Percentiles rank a stretch among this genome's conserved stretches.
phyloP scores from a whole-genome alignment of 2,329 filamentous ascomycete genomes.

The Fusarium aywerte region DNA sequence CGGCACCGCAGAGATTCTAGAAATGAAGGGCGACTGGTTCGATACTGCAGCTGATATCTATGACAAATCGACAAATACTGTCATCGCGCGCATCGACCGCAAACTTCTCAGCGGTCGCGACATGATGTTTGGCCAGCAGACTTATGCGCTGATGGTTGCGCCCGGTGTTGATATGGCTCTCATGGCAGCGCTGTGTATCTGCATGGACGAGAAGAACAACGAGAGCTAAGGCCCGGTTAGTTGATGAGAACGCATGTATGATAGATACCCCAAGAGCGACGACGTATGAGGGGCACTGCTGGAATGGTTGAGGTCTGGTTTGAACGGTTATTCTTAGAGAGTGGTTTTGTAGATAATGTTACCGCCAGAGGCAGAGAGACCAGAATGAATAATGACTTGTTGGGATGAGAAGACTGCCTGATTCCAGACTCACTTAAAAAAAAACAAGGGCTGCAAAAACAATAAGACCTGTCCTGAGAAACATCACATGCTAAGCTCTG shows the following conservation, averaged over 20 bases:
- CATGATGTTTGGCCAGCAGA: slow-evolving; percentile 70
- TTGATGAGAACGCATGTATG: background rate
- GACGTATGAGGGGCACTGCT: background rate
- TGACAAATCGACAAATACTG: slow-evolving; percentile 59
- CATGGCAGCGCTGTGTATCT: slow-evolving; percentile 74
- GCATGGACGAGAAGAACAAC: slow-evolving; percentile 72
- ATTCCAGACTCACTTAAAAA: too few species aligned
- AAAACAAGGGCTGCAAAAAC: too few species aligned
- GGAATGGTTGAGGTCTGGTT: background rate
- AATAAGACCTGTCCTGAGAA: too few species aligned
- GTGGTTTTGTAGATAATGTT: background rate
- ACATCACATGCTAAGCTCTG: too few species aligned
- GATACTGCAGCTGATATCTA: slow-evolving; percentile 68
- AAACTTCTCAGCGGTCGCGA: slow-evolving; percentile 68
- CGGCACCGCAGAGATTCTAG: slow-evolving; percentile 58
- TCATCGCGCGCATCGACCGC: slow-evolving; percentile 69
- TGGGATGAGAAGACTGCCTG: background rate
- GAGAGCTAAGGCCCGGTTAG: slow-evolving; percentile 26
- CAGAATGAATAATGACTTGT: background rate
- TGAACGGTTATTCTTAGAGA: background rate
- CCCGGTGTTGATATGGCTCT: slow-evolving; percentile 73
- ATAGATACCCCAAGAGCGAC: slow-evolving; percentile 19
- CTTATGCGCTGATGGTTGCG: slow-evolving; percentile 71
- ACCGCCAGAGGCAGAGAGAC: background rate
- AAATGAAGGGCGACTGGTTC: slow-evolving; percentile 71